These are phyloP conservation scores for Lasiodiplodia gonubiensis DNA, from an alignment of 2,329 filamentous ascomycete genomes.

Conservation along the genomic window DNA sequence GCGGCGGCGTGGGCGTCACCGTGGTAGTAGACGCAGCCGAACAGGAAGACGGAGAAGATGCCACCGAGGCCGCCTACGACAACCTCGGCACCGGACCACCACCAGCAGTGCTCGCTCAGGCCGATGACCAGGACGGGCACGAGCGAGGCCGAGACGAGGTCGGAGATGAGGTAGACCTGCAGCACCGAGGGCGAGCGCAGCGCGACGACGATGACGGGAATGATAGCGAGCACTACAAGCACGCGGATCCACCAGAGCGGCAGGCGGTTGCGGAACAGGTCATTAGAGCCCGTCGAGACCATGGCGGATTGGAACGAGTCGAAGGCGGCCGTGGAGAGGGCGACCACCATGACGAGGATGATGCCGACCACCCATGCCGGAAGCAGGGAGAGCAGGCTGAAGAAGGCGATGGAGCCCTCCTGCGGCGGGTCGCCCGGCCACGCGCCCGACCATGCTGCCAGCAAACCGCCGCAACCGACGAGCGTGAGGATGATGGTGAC, in stretches of 20 bases:
- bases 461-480: conserved; percentile 73
- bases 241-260: conserved; percentile 75
- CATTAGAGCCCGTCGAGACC: conserved; percentile 84
- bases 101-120: conserved; percentile 68
- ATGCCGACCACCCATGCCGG: conserved; percentile 83
- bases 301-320: conserved; percentile 83
- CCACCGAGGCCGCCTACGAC: conserved; percentile 78
- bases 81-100: conserved; percentile 81
- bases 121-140: conserved; percentile 79
- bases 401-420: conserved; percentile 73
- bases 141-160: conserved; percentile 76
- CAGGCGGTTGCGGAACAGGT: conserved; percentile 81
- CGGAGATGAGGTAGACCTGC: conserved; percentile 82
- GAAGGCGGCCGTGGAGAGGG: conserved; percentile 77
- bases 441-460: conserved; percentile 75
- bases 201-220: conserved; percentile 76
- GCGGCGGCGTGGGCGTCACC: conserved; percentile 67
- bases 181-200: conserved; percentile 75
- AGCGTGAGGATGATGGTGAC: conserved; percentile 74
- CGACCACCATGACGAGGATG: conserved; percentile 79
- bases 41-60: conserved; percentile 79
- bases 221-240: conserved; percentile 72
- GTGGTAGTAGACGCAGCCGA: conserved; percentile 77
- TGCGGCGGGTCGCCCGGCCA: conserved; percentile 45
- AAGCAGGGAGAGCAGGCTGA: conserved; percentile 72